phyloP scores from a whole-genome alignment of 768 basidiomycete species.

The Tulasnella sp. region DNA sequence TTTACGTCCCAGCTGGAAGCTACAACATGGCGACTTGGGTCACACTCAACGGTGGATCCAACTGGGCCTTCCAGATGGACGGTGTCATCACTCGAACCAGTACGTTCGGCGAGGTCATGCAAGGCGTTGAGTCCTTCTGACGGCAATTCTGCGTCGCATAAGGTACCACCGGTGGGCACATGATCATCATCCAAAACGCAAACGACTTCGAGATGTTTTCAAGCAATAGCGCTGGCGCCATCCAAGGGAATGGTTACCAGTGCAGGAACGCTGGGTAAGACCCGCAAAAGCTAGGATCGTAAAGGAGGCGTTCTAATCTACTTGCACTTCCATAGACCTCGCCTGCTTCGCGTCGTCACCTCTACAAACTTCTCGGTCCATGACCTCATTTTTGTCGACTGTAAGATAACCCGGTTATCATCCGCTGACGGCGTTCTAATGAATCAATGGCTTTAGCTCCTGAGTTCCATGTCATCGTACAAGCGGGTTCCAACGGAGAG shows the following conservation, averaged over 20 bases:
- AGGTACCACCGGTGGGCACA: constrained; percentile 22
- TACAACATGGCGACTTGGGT: constrained; percentile 25
- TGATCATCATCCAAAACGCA: constrained; percentile 25
- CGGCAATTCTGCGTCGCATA: neutral
- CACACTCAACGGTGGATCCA: constrained; percentile 20
- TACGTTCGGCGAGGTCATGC: neutral
- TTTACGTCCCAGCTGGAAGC: constrained; percentile 22
- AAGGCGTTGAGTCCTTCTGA: neutral
- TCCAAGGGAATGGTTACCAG: constrained; percentile 25
- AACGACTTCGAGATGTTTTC: constrained; percentile 26
- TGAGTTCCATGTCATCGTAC: constrained; percentile 24
- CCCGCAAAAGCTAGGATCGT: neutral
- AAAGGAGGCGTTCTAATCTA: neutral
- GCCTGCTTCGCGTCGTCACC: constrained; percentile 23
- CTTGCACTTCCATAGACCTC: constrained; percentile 13
- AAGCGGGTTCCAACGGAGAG: constrained; percentile 23
- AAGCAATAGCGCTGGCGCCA: constrained; percentile 23
- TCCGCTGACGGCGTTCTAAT: neutral
- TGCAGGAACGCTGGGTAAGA: constrained; percentile 24
- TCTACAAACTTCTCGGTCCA: constrained; percentile 24
- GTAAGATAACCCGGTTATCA: neutral
- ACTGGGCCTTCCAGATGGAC: constrained; percentile 25
- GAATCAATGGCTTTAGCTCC: constrained; percentile 17
- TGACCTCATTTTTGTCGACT: constrained; percentile 26
- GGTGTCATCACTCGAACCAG: constrained; percentile 24